These are phyloP conservation scores for Petunia hybrid DNA, from an alignment of 305 asterid species.

Conservation along the genomic window DNA sequence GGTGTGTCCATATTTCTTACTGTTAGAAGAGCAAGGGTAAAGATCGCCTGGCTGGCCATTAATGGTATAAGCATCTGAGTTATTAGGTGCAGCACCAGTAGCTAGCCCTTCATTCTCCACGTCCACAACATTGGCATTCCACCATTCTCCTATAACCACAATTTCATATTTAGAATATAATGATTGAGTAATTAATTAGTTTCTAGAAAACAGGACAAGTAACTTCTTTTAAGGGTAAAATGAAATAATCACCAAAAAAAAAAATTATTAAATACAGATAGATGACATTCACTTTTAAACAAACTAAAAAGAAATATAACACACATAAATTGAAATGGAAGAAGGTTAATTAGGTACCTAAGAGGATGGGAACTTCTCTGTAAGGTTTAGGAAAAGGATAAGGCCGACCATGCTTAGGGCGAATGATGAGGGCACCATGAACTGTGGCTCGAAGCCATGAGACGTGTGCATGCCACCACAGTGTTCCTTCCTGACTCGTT, in stretches of 20 bases:
- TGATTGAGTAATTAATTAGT: too few species aligned
- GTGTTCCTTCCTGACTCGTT: conserved; percentile 32
- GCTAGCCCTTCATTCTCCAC: conserved; percentile 30
- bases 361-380: conserved; percentile 29
- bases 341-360: not conserved
- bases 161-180: not conserved
- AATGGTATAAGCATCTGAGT: conserved; percentile 32
- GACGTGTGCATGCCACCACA: conserved; percentile 36
- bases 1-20: conserved; percentile 15
- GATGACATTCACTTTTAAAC: not conserved
- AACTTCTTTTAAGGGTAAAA: not conserved
- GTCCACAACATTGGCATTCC: conserved; percentile 32
- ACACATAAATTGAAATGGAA: not conserved
- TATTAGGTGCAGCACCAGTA: conserved; percentile 31
- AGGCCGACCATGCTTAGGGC: conserved; percentile 15
- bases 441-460: conserved; percentile 32
- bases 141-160: conserved; percentile 34
- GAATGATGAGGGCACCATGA: conserved; percentile 32
- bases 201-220: not conserved
- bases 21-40: conserved; percentile 34
- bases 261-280: not conserved
- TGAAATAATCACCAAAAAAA: not conserved
- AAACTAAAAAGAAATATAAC: not conserved
- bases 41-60: conserved; percentile 35
- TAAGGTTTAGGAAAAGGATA: conserved; percentile 33